Evolutionary conservation across 306 rosid species (phyloP), one percentile per base, ranked within the genome.

Genomic region (Neltuma alba): DNA sequence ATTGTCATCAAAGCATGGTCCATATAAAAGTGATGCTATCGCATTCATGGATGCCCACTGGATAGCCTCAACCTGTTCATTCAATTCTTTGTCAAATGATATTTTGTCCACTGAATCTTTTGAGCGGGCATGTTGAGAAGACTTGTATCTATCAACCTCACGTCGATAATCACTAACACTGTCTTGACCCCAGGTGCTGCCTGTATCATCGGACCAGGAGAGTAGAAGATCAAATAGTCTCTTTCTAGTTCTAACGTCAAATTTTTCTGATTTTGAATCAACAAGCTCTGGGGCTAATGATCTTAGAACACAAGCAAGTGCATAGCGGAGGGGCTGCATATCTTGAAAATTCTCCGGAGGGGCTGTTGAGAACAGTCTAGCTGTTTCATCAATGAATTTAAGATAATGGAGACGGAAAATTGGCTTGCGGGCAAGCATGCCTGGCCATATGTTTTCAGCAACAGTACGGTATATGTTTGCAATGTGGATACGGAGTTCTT

Each of bases 21-120:
- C 99, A 79, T 96, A 93, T 69, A 96, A 71, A 80, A 96, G 97
- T 50, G 99, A 96, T 57, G 99, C 94, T 88, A 96, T 88, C n/a
- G 99, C 99, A 87, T 88, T 93, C 97, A 96, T 86, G 76, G 98
- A 96, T 61, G 99, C 96, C 99, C 99, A 93, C 88, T 96, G 99
- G 83, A 96, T 96, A 78, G 97, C 98, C 85, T 96, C 99, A 79
- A 96, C 83, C 79, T 93, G 99, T 87, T 96, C 99, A 81, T 88
- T 88, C 83, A 96, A 80, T 85, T 96, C 99, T 89, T 96, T 96
- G 87, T 96, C 99, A 83, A 96, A 93, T 47, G 90, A 91, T 86
- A 93, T 81, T 88, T 93, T 96, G 86, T 96, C 99, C 21, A 93
- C 97, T 44, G 99, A 96, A 87, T 96, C 99, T 85, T 96, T 96